A percentile compares a stretch with the other conserved stretches of the same genome.
These are phyloP conservation scores for Apophysomyces trapeziformis DNA, from an alignment of 371 early-diverging fungal species.

Conservation along the genomic window DNA sequence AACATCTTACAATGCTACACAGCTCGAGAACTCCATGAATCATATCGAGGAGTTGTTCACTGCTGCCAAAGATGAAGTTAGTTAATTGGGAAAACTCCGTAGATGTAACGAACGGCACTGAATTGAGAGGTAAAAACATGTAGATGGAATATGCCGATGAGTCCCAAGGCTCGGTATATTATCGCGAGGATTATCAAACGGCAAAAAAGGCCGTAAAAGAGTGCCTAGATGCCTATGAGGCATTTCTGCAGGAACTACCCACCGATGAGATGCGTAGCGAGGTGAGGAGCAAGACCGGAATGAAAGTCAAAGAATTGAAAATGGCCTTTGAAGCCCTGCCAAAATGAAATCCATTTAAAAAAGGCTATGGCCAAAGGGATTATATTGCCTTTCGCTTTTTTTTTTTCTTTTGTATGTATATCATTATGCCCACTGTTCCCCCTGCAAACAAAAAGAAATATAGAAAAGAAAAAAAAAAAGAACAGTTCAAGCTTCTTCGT, in stretches of 20 bases:
- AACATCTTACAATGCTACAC: not conserved
- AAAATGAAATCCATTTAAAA: conserved; percentile 26
- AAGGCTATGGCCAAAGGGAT: too few relatives aligned
- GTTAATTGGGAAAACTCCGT: not conserved
- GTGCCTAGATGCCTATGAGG: conserved; percentile 36
- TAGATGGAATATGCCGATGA: conserved; percentile 51
- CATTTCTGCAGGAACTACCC: conserved; percentile 36
- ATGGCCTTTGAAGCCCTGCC: conserved; percentile 45
- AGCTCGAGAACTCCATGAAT: conserved; percentile 41
- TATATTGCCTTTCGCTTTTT: not conserved
- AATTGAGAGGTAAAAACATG: not conserved
- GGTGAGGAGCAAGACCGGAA: conserved; percentile 39
- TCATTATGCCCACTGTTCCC: not conserved
- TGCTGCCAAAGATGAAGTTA: conserved; percentile 46
- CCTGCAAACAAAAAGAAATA: not conserved
- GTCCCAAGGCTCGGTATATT: conserved; percentile 47
- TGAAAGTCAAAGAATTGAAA: conserved; percentile 45
- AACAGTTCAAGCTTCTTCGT: conserved; percentile 10
- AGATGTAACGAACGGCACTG: not conserved
- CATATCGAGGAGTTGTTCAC: conserved; percentile 40
- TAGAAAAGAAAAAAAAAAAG: not conserved
- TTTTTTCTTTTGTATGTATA: not conserved
- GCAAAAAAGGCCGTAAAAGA: conserved; percentile 45
- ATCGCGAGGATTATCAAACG: conserved; percentile 40
- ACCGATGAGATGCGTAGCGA: conserved; percentile 40